Base-by-base conservation (phyloP, 768 basidiomycete genomes). In the Mycena sanguinolenta region DNA sequence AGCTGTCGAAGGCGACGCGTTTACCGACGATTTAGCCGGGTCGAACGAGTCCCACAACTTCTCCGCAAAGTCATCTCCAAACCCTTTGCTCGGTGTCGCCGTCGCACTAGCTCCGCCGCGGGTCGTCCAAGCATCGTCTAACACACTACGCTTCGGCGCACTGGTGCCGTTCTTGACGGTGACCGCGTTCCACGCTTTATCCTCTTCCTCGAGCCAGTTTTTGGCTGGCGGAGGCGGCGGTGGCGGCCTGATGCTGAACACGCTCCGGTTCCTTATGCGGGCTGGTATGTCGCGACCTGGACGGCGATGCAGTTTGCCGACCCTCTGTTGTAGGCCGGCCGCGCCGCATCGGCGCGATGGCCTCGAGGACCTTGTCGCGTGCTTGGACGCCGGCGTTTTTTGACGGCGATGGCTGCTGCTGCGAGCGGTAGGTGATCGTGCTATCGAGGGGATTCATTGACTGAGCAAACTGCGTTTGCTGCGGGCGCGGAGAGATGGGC, bases 341-440 rank as follows among this genome's bases (percentile, higher is more conserved):
- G 38, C 92, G 84, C 44, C 92, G 88, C 90, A 93, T 90, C 0
- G 94, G 92, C 36, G 91, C 90, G 65, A 94, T 92, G 16, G 92
- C 92, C 73, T 94, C 93, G 23, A 94, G 83, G 6, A 93, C 92
- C 75, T 90, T 92, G 66, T 95, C 92, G 46, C 92, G 88, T 12
- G 91, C 91, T 74, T 92, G 90, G 34, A 91, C 76, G 30, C 90
- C 92, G 32, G 88, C 84, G 71, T 86, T 87, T 71, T 79, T 82
- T 1, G 78, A 70, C 5, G 83, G 76, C 2, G 74, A 66, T 23
- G 49, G 69, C 69, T 52, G 78, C 72, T 72, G 75, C 69, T 71
- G 76, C 50, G 73, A 57, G 58, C 67, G 60, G 62, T 81, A 81
- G 7, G 80, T 74, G 32, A 81, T 75, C 2, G 78, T 74, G 38